Evolutionary conservation across 2,329 filamentous ascomycete genomes (phyloP), one percentile per base, ranked within the genome.

Genomic region (Neonectria magnoliae): DNA sequence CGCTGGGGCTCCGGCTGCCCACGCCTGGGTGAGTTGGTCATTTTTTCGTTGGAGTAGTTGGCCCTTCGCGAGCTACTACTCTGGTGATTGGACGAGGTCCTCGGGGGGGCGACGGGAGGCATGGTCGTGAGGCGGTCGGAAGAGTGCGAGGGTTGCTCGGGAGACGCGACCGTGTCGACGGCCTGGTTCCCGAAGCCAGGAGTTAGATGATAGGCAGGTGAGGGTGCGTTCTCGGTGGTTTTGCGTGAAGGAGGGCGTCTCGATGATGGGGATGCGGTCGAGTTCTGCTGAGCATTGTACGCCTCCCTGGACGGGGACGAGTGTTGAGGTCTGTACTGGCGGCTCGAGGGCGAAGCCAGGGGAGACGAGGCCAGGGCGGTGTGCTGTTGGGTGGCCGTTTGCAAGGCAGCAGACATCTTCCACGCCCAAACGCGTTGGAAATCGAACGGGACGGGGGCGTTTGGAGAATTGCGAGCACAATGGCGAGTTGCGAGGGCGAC

Each of bases 61-160:
- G 78, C 76, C 71, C 84, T 81, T 59, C 84, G 80, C 29, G 84
- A 80, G 69, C 75, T 80, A 16, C 81, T 76, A 70, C 75, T 71
- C 67, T 81, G 79, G 66, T 81, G 79, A 68, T 89, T 91, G 47
- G 93, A 96, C 14, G 94, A 97, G 8, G 92, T 94, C 75, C 94
- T 88, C 38, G 93, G 92, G 52, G 92, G 94, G 60, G 91, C 90
- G 71, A 93, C 85, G 25, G 92, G 91, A 57, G 91, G 88, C 81
- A 86, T 88, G 79, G 83, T 87, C 80, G 81, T 87, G 81, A 83
- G 82, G 74, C 84, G 83, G 73, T 86, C 85, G 66, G 83, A 81
- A 61, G 81, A 74, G 20, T 82, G 73, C 29, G 81, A 77, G 42
- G 82, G 77, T 48, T 84, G 80, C 51, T 86, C 80, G 63, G 80